Evolutionary conservation across 768 basidiomycete genomes (phyloP).

Genomic region (Naematelia encephala): DNA sequence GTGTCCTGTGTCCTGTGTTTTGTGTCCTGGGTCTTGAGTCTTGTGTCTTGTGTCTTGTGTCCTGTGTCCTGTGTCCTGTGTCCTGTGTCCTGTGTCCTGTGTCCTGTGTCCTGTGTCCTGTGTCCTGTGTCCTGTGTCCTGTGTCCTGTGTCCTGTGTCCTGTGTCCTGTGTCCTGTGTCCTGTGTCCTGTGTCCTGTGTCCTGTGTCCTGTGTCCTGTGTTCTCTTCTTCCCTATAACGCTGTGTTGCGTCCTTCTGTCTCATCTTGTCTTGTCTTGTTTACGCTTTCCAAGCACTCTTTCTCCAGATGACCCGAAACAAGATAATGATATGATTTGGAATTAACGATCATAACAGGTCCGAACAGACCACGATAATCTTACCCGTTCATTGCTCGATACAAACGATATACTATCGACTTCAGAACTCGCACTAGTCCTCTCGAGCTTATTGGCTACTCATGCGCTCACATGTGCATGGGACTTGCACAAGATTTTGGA

Average conservation of each 20-base stretch:
- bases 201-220: too few species aligned
- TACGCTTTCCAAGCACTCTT: too few species aligned
- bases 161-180: background rate
- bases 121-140: background rate
- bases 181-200: background rate
- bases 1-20: background rate
- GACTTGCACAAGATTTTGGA: constrained; percentile 60
- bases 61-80: background rate
- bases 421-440: constrained; percentile 68
- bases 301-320: too few species aligned
- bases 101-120: background rate
- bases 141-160: background rate
- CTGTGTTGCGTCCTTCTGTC: too few species aligned
- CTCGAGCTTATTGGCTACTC: constrained; percentile 71
- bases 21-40: background rate
- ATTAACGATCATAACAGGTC: constrained; percentile 55
- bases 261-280: too few species aligned
- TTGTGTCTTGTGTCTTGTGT: background rate
- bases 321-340: background rate
- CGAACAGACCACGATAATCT: constrained; percentile 73
- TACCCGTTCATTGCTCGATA: constrained; percentile 61
- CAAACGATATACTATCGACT: constrained; percentile 62
- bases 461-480: constrained; percentile 71
- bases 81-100: background rate
- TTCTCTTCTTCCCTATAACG: too few species aligned